Evolutionary conservation across 805 yeast species (phyloP), one percentile per base, ranked within the genome.

Genomic region (Cyberlindnera petersonii): DNA sequence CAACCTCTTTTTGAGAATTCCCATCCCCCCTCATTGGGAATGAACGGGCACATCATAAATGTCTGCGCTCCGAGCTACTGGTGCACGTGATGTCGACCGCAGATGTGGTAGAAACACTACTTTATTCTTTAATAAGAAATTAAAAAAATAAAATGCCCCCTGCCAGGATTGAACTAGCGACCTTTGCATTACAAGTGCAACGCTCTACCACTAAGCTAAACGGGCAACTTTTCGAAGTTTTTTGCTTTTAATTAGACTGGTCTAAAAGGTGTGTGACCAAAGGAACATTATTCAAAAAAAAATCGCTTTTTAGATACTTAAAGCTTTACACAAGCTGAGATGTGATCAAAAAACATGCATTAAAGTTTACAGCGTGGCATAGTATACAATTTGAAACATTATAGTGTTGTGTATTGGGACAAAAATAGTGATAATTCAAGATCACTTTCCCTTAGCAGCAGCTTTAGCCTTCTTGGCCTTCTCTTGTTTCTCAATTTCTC

Each of bases 201-300:
- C 95, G 95, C 95, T 86, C 93, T 86, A 86, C 95, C 95, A 84
- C 96, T 86, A 85, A 86, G 95, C 95, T 86, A 86, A 86, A 77
- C 79, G 75, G 95, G 95, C 95, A 18, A 32, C 22, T 22, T 32
- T 31, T 31, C 32, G 32, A 30, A 9, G n/a, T n/a, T n/a, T n/a
- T n/a, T n/a, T n/a, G n/a, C n/a, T n/a, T n/a, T n/a, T n/a, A n/a
- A n/a, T n/a, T n/a, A n/a, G n/a, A n/a, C n/a, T n/a, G n/a, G n/a
- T n/a, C n/a, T n/a, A n/a, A n/a, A n/a, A n/a, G n/a, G n/a, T n/a
- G n/a, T n/a, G n/a, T n/a, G n/a, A n/a, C n/a, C n/a, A n/a, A n/a
- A n/a, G n/a, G n/a, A n/a, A n/a, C n/a, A n/a, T n/a, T n/a, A n/a
- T n/a, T n/a, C n/a, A n/a, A n/a, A 8, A 16, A 28, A 8, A 28